These are phyloP conservation scores for Cladophialophora psammophila DNA, from an alignment of 2,329 filamentous ascomycete species.

Conservation along the genomic window DNA sequence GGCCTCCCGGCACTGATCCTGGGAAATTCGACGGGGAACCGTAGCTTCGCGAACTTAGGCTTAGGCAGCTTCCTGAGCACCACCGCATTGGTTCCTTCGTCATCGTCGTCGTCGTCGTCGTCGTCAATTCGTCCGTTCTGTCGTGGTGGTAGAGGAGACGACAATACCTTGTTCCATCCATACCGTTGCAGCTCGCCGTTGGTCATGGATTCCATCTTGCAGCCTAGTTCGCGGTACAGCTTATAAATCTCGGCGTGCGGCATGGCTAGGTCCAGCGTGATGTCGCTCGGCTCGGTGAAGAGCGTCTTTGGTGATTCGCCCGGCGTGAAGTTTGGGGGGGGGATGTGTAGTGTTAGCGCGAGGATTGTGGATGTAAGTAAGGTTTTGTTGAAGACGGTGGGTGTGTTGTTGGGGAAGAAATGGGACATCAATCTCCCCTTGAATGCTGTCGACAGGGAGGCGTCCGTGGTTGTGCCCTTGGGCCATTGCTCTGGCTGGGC, in stretches of 20 bases:
- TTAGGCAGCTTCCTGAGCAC: conserved; percentile 58
- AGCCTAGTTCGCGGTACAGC: conserved; percentile 57
- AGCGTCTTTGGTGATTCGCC: conserved; percentile 47
- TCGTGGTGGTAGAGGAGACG: conserved; percentile 55
- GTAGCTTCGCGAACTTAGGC: conserved; percentile 71
- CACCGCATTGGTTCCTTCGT: no score
- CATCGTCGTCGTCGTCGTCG: conserved; percentile 71
- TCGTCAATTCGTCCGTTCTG: conserved; percentile 64
- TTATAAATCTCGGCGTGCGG: conserved; percentile 47
- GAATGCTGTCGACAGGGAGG: conserved; percentile 41
- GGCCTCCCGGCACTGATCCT: conserved; percentile 52
- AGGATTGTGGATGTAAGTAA: conserved; percentile 56
- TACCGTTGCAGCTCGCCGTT: conserved; percentile 53
- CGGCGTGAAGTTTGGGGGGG: conserved; percentile 49
- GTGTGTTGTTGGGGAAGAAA: conserved; percentile 50
- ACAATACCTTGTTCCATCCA: conserved; percentile 43
- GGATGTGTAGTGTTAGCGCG: conserved; percentile 55
- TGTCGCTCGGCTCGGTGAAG: conserved; percentile 53
- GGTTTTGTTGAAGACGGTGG: conserved; percentile 51
- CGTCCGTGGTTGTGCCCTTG: conserved; percentile 31
- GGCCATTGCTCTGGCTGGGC: conserved; percentile 37
- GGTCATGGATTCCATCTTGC: conserved; percentile 50
- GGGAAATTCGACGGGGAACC: conserved; percentile 82
- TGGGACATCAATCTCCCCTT: conserved; percentile 52
- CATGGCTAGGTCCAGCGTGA: conserved; percentile 54